Evolutionary conservation across 345 rosid genomes (phyloP), one percentile per base, ranked within the genome.

Genomic region (Arabis hirsuta): DNA sequence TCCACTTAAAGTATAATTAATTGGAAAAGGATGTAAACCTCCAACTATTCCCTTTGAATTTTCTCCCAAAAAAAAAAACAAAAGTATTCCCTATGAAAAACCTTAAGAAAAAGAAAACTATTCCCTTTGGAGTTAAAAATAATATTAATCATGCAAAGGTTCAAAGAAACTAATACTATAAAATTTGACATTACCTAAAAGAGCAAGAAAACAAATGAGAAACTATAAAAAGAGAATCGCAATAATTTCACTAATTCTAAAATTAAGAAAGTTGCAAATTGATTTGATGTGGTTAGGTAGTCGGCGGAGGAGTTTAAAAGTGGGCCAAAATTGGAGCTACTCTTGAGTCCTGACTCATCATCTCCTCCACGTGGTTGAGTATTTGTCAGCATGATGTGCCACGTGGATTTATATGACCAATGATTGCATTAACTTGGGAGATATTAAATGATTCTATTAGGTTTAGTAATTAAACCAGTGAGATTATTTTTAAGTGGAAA

Each of bases 291-390:
- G 66, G 45, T 65, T 65, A 42, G 73, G 59, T 65, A 73, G 54
- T 57, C 60, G 66, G 72, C 78, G 61, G 7, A 57, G 24, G n/a
- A 38, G 52, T 46, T 45, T 36, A 13, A 46, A 54, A 46, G 22
- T 45, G 50, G 48, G 27, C 61, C 61, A 62, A 51, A 60, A 9
- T 2, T 52, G 65, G 72, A 58, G 29, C 72, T 12, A 22, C 32
- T 26, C 14, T 51, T 50, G n/a, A n/a, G n/a, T n/a, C n/a, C n/a
- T n/a, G 67, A 55, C 53, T 66, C 78, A 58, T 67, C 67, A 59
- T 59, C 62, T 20, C 32, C 67, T 50, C 78, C 78, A 74, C 73
- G 78, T 66, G 78, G 71, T 65, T 27, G 24, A 16, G 44, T 73
- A 38, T 56, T 26, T 62, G 57, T 46, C 51, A 57, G 60, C 61